Evolutionary conservation across 495 filamentous ascomycete species (phyloP).

Genomic region (Hypoxylon crocopeplum): DNA sequence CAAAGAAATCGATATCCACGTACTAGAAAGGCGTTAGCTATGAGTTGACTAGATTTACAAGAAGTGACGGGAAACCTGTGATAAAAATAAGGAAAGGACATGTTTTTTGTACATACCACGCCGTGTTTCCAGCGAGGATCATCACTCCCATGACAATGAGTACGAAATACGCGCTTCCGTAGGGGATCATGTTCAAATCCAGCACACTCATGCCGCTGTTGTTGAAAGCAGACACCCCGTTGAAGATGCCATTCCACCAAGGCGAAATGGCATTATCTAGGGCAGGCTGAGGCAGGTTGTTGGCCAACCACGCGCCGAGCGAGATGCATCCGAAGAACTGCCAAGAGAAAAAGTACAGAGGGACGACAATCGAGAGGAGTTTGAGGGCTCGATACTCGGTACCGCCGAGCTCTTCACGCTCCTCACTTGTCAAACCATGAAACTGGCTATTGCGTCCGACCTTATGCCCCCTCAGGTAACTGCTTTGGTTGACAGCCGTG

Average conservation of each 20-base stretch:
- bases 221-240: constrained; percentile 79
- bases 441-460: constrained; percentile 78
- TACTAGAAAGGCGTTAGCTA: too few species aligned
- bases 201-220: constrained; percentile 84
- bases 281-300: constrained; percentile 63
- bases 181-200: constrained; percentile 80
- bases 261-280: constrained; percentile 67
- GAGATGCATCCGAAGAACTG: constrained; percentile 74
- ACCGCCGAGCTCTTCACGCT: constrained; percentile 77
- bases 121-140: constrained; percentile 86
- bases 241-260: constrained; percentile 76
- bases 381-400: constrained; percentile 80
- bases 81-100: too few species aligned
- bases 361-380: constrained; percentile 74
- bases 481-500: constrained; percentile 7
- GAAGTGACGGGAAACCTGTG: too few species aligned
- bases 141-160: constrained; percentile 77
- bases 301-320: constrained; percentile 73
- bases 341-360: constrained; percentile 75
- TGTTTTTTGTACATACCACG: too few species aligned
- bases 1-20: too few species aligned
- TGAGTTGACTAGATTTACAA: too few species aligned
- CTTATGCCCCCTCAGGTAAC: constrained; percentile 40
- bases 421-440: constrained; percentile 67
- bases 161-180: constrained; percentile 70